Evolutionary conservation across 2,329 filamentous ascomycete genomes (phyloP).

Genomic region (Albophoma yamanashiensis): DNA sequence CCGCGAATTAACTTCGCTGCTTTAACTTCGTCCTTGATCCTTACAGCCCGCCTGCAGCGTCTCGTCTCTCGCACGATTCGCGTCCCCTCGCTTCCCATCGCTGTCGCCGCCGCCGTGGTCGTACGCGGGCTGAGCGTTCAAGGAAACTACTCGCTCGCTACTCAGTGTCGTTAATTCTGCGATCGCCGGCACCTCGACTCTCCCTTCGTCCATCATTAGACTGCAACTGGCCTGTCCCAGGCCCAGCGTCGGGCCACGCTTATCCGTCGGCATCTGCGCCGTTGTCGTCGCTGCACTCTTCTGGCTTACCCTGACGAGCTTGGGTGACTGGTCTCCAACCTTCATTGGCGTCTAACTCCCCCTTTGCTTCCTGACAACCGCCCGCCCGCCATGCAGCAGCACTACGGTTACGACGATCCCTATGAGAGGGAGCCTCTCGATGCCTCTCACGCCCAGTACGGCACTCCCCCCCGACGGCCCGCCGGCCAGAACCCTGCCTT

Average conservation of each 20-base stretch:
- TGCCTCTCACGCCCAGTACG: slow-evolving; percentile 8
- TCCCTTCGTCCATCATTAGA: neutral
- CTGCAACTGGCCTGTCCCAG: neutral
- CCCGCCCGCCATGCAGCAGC: slow-evolving; percentile 19
- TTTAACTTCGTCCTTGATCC: neutral
- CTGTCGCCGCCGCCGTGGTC: neutral
- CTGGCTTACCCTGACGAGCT: neutral
- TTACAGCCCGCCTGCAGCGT: neutral
- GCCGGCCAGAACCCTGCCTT: slow-evolving; percentile 1
- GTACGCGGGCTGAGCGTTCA: neutral
- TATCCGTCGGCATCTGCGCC: neutral
- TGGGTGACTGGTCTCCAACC: neutral
- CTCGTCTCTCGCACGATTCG: neutral
- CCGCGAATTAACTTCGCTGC: neutral
- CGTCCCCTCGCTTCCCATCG: neutral
- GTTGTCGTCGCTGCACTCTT: neutral
- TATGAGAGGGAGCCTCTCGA: slow-evolving; percentile 26
- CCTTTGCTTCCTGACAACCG: neutral
- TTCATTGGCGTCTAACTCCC: neutral
- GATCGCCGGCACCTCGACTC: neutral
- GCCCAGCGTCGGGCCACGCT: neutral
- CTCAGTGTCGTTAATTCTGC: neutral
- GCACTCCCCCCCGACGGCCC: slow-evolving; percentile 10
- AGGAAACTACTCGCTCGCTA: neutral
- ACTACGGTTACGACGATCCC: slow-evolving; percentile 17